phyloP scores from a whole-genome alignment of 331 rosid genomes.

The Telfairia occidentalis region DNA sequence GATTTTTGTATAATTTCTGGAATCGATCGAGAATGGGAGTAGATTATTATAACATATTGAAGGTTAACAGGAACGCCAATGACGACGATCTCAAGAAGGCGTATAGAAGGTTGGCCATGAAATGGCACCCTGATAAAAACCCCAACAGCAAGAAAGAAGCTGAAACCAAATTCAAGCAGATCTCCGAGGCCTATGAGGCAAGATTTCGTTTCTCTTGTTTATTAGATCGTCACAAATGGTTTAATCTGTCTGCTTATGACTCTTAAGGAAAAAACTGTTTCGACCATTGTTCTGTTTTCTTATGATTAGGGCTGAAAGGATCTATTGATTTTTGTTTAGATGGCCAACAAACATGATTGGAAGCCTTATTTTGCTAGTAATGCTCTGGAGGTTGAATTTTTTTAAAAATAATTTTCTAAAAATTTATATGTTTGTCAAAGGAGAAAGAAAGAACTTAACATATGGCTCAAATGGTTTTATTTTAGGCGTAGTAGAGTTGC shows the following conservation, averaged over 20 bases:
- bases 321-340: background rate
- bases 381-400: background rate
- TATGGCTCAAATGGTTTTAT: background rate
- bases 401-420: background rate
- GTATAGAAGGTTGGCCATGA: constrained; percentile 81
- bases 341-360: background rate
- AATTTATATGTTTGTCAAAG: background rate
- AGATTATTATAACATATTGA: constrained; percentile 76
- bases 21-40: constrained; percentile 47
- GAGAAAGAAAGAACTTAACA: background rate
- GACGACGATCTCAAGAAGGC: constrained; percentile 90
- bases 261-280: background rate
- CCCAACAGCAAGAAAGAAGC: constrained; percentile 77
- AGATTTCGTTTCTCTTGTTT: constrained; percentile 11
- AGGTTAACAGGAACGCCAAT: constrained; percentile 53
- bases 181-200: constrained; percentile 94
- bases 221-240: background rate
- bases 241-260: background rate
- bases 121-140: constrained; percentile 98
- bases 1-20: background rate
- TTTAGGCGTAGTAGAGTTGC: background rate
- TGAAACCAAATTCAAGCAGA: constrained; percentile 92
- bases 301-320: background rate
- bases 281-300: background rate
- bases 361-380: background rate